phyloP scores from a whole-genome alignment of 2,329 filamentous ascomycete genomes.

The Remersonia thermophila region DNA sequence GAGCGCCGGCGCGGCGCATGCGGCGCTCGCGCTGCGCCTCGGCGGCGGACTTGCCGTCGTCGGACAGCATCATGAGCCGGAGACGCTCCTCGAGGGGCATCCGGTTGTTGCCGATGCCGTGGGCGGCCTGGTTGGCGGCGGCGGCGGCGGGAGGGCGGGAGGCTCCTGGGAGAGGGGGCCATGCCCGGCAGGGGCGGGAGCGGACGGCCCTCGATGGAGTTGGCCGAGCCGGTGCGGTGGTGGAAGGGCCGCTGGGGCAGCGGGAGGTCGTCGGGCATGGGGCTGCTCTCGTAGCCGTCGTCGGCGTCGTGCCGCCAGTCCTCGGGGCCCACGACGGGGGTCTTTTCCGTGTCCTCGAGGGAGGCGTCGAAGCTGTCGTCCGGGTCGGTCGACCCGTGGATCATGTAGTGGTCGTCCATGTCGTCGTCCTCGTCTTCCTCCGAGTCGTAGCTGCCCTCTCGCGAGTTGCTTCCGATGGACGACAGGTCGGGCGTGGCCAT shows the following conservation, averaged over 20 bases:
- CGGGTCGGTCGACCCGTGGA: constrained; percentile 46
- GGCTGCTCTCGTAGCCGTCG: constrained; percentile 60
- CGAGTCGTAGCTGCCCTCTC: constrained; percentile 87
- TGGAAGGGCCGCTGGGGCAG: constrained; percentile 40
- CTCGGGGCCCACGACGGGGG: constrained; percentile 91
- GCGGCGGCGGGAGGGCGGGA: constrained; percentile 61
- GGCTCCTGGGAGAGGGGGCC: constrained; percentile 31
- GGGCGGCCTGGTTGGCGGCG: constrained; percentile 66
- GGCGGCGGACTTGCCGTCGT: constrained; percentile 49
- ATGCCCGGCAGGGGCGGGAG: constrained; percentile 73
- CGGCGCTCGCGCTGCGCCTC: constrained; percentile 48
- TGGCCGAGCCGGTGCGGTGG: constrained; percentile 57
- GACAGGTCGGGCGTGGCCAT: constrained; percentile 96
- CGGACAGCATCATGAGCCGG: constrained; percentile 77
- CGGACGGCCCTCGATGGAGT: constrained; percentile 73
- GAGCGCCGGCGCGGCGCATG: constrained; percentile 48
- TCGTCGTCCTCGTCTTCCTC: constrained; percentile 65
- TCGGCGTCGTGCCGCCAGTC: constrained; percentile 68
- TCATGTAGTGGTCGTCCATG: constrained; percentile 32
- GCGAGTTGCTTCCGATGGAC: constrained; percentile 75
- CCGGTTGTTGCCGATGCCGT: constrained; percentile 59
- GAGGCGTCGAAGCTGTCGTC: constrained; percentile 95
- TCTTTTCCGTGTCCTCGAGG: constrained; percentile 91
- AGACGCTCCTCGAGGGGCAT: constrained; percentile 81
- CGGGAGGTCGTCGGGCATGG: constrained; percentile 45